phyloP scores from a whole-genome alignment of 148 eudicot species.

The Amaranthus hypochondriacus region DNA sequence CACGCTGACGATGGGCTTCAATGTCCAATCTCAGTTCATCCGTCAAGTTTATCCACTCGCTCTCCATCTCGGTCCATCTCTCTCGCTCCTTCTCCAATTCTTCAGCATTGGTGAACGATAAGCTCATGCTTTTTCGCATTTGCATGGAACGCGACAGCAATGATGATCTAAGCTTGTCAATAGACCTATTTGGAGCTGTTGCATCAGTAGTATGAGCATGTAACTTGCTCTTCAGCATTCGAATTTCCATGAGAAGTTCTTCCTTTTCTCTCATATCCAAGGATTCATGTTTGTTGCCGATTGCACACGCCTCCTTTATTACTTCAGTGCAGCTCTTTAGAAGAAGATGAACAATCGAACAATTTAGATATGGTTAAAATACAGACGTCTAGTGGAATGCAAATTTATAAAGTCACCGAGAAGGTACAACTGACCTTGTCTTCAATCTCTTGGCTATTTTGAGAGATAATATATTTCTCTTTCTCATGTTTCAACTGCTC shows the following conservation, averaged over 20 bases:
- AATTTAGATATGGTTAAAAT: not conserved
- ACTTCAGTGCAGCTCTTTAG: slow-evolving; percentile 30
- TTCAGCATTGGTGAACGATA: slow-evolving; percentile 44
- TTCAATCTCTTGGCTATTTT: slow-evolving; percentile 22
- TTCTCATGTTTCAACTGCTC: slow-evolving; percentile 46
- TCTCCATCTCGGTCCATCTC: slow-evolving; percentile 98
- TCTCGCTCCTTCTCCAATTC: slow-evolving; percentile 82
- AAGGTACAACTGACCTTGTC: slow-evolving; percentile 43
- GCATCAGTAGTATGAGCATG: slow-evolving; percentile 40
- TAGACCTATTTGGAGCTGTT: slow-evolving; percentile 43
- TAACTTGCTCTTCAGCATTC: slow-evolving; percentile 54
- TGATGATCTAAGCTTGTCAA: slow-evolving; percentile 64
- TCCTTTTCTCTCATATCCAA: slow-evolving; percentile 66
- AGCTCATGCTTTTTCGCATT: slow-evolving; percentile 54
- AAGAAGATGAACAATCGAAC: not conserved
- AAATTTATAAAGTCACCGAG: not conserved
- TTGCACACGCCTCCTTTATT: slow-evolving; percentile 53
- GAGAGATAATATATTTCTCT: slow-evolving; percentile 7
- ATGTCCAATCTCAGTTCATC: slow-evolving; percentile 87
- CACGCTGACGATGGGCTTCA: slow-evolving; percentile 56
- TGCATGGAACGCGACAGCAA: slow-evolving; percentile 68
- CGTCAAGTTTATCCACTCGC: slow-evolving; percentile 94
- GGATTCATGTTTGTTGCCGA: slow-evolving; percentile 35
- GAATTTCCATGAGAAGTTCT: slow-evolving; percentile 74
- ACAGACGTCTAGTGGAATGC: not conserved